Conservation (phyloP, 768 basidiomycete genomes). For the Lentinula detonsa region DNA sequence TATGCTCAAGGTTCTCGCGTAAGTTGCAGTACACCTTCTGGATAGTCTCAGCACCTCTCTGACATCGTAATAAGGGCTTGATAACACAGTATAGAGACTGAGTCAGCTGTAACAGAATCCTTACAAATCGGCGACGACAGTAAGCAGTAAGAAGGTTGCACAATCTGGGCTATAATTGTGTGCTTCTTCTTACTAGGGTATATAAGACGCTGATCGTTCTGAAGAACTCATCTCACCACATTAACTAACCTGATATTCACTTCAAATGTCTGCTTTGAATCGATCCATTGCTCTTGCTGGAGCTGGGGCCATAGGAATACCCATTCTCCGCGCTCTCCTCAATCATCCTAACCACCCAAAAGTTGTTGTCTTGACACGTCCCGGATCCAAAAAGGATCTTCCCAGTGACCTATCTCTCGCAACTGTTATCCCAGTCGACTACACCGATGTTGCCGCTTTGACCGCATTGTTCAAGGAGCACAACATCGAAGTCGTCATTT, state of each 20-base stretch:
- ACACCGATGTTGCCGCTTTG: constrained; percentile 18
- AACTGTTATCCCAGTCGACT: constrained; percentile 12
- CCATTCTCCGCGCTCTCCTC: neutral
- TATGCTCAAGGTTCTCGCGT: too few relatives aligned
- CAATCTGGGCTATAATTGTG: too few relatives aligned
- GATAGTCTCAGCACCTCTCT: too few relatives aligned
- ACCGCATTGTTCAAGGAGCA: constrained; percentile 22
- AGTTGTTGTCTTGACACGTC: neutral
- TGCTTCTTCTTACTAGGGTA: neutral
- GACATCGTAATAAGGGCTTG: too few relatives aligned
- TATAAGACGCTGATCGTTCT: neutral
- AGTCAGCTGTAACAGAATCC: too few relatives aligned
- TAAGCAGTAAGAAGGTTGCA: too few relatives aligned
- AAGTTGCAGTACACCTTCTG: too few relatives aligned
- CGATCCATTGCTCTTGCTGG: neutral
- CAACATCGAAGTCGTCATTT: constrained; percentile 27
- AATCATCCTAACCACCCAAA: neutral
- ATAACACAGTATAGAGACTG: too few relatives aligned
- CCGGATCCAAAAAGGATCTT: neutral
- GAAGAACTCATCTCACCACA: neutral
- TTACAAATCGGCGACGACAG: too few relatives aligned
- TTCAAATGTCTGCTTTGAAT: neutral
- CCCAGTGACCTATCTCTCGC: neutral
- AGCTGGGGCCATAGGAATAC: neutral
- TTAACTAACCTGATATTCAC: neutral